Conservation (phyloP, 2,329 filamentous ascomycete genomes). For the Xylariales sp. region DNA sequence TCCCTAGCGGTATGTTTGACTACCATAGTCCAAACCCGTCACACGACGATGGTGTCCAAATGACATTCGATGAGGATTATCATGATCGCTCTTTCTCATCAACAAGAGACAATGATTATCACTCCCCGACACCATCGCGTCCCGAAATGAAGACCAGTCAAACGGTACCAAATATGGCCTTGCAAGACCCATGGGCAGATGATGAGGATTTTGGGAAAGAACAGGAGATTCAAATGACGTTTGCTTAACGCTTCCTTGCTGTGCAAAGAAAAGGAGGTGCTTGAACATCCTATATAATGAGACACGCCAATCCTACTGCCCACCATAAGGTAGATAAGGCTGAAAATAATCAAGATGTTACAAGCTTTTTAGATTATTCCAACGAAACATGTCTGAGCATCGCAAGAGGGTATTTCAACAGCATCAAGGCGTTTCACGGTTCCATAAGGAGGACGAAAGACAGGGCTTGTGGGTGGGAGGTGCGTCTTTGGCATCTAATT, state of each 20-base stretch:
- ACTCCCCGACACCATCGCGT: slow-evolving; percentile 21
- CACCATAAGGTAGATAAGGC: no score
- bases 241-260: no score
- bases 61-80: slow-evolving; percentile 69
- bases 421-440: slow-evolving; percentile 3
- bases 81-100: slow-evolving; percentile 27
- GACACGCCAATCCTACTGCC: no score
- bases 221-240: slow-evolving; percentile 76
- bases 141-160: slow-evolving; percentile 39
- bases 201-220: slow-evolving; percentile 63
- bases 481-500: no score
- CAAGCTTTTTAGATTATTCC: no score
- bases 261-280: no score
- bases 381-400: background rate
- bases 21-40: slow-evolving; percentile 8
- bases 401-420: background rate
- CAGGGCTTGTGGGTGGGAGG: no score
- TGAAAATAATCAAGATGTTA: no score
- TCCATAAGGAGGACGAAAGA: background rate
- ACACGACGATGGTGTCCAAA: slow-evolving; percentile 52
- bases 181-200: slow-evolving; percentile 64
- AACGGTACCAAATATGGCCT: slow-evolving; percentile 45
- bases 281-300: no score
- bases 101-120: slow-evolving; percentile 18
- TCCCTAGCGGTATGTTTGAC: slow-evolving; percentile 15